Evolutionary conservation across 257 asterid genomes (phyloP).

Genomic region (Gentiana dahurica): DNA sequence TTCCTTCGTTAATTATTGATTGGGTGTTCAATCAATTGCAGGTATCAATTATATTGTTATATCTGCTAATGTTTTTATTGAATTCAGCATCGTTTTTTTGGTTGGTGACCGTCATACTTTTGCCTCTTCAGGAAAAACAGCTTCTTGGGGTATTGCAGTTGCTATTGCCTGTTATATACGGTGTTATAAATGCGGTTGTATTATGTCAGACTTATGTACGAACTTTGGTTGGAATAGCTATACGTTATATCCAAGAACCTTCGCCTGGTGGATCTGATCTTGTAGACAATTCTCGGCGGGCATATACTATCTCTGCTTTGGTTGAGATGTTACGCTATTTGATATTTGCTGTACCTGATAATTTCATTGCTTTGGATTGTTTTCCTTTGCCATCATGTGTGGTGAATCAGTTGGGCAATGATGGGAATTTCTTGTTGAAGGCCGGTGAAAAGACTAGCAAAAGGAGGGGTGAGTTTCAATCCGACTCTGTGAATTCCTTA

Average conservation of each 20-base stretch:
- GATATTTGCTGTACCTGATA: conserved; percentile 86
- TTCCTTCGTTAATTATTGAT: conserved; percentile 84
- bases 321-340: conserved; percentile 96
- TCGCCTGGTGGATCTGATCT: conserved; percentile 99
- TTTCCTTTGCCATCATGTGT: conserved; percentile 76
- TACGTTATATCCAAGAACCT: conserved; percentile 79
- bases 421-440: conserved; percentile 72
- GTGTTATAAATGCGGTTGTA: conserved; percentile 79
- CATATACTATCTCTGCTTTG: conserved; percentile 88
- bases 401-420: conserved; percentile 44
- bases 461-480: conserved; percentile 40
- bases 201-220: conserved; percentile 90
- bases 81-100: neutral
- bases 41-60: conserved; percentile 34
- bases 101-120: conserved; percentile 12
- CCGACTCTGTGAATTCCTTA: conserved; percentile 48
- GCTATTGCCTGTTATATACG: conserved; percentile 86
- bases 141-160: conserved; percentile 77
- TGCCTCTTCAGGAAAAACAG: conserved; percentile 69
- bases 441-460: conserved; percentile 54
- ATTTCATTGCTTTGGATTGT: conserved; percentile 91
- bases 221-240: conserved; percentile 56
- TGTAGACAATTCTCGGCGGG: conserved; percentile 85
- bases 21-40: conserved; percentile 97
- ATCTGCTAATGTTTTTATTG: neutral